Base-by-base conservation (phyloP, 176 grass and related monocot genomes). In the Bothriochloa decipiens region DNA sequence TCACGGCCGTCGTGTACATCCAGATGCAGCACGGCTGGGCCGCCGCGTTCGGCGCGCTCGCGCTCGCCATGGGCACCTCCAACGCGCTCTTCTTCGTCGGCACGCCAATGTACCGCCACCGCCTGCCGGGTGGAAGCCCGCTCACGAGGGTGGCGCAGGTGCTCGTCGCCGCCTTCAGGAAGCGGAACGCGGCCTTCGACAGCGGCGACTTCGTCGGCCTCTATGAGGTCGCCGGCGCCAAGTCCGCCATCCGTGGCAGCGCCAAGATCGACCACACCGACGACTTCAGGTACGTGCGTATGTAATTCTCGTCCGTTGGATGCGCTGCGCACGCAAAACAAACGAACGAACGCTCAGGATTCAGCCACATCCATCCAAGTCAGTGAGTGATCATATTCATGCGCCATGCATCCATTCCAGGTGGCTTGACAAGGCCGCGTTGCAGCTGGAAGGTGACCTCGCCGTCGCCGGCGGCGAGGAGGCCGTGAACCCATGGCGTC, bases 201-300 rank as follows among this genome's bases (percentile, higher is more conserved):
- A 77, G 86, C 65, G 93, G 87, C 15, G 86, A 73, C 3, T 85
- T 87, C 66, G 81, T 93, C 58, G 90, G 87, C 4, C 87, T 98
- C 9, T 91, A 98, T 57, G 95, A 98, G 91, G 53, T 95, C 33
- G 46, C 89, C 62, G 95, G 95, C 16, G 69, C 74, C 77, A 93
- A 82, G 77, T 98, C 95, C 16, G 92, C 89, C 16, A 76, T 98
- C 80, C 87, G 92, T 17, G 92, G 95, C 6, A 98, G 92, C 68
- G 89, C 79, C 80, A 98, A 98, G 89, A 95, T 98, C 70, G 91
- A 98, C 14, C 95, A 98, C 91, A 98, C 95, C 6, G 87, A 91
- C 80, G 80, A 85, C 57, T 93, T 95, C 42, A 76, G 89, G 91
- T 88, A 88, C 60, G 91, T 88, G 85, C 60, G 5, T 49, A 49